A percentile compares a stretch with the other conserved stretches of the same genome.
Conservation (phyloP, 2,329 filamentous ascomycete genomes). For the Hymenoscyphus scutula region DNA sequence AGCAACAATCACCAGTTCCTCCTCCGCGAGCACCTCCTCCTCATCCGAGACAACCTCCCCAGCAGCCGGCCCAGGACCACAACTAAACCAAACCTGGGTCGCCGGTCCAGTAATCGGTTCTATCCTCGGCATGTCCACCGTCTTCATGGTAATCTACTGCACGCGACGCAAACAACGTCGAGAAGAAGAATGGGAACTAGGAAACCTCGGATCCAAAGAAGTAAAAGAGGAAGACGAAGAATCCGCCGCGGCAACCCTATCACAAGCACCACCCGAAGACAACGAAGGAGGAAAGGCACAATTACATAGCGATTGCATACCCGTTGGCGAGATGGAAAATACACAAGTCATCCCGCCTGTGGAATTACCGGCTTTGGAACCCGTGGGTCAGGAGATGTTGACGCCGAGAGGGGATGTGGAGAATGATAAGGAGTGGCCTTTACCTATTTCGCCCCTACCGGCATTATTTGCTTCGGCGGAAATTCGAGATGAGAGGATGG, state of each 20-base stretch:
- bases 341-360: slow-evolving; percentile 22
- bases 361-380: slow-evolving; percentile 29
- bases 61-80: slow-evolving; percentile 4
- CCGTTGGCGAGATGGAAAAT: slow-evolving; percentile 24
- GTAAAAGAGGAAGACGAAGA: slow-evolving; percentile 15
- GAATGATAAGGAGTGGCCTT: slow-evolving; percentile 22
- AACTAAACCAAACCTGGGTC: slow-evolving; percentile 28
- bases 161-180: slow-evolving; percentile 24
- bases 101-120: slow-evolving; percentile 30
- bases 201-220: slow-evolving; percentile 7
- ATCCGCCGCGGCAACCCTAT: not conserved
- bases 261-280: not conserved
- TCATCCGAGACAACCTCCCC: slow-evolving; percentile 1
- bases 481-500: slow-evolving; percentile 25
- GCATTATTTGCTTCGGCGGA: slow-evolving; percentile 28
- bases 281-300: slow-evolving; percentile 21
- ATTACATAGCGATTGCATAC: slow-evolving; percentile 25
- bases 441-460: slow-evolving; percentile 27
- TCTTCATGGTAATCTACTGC: slow-evolving; percentile 31
- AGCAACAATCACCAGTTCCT: not conserved
- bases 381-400: slow-evolving; percentile 28
- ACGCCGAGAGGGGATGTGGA: slow-evolving; percentile 17
- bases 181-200: slow-evolving; percentile 18
- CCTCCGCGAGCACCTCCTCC: not conserved
- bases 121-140: slow-evolving; percentile 27